Evolutionary conservation across 192 early-diverging fungal genomes (phyloP).

Genomic region (Obelidium mucronatum): DNA sequence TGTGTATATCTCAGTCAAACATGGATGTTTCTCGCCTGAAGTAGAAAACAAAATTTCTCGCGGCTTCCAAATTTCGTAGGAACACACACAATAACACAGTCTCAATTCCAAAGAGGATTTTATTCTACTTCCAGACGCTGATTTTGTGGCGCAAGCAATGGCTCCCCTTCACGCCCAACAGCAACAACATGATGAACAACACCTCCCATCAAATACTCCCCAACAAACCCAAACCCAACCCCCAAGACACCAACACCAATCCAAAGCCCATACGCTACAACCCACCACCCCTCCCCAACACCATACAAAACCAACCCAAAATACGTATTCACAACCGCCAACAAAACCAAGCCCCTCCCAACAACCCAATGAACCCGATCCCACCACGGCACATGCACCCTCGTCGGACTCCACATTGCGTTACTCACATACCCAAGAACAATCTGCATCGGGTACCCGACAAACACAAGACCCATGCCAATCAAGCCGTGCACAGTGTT

Average conservation of each 20-base stretch:
- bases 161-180: no score
- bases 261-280: conserved; percentile 9
- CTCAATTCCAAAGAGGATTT: no score
- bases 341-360: conserved; percentile 11
- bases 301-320: not conserved
- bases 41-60: no score
- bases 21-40: no score
- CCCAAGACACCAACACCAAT: conserved; percentile 4
- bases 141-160: no score
- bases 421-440: conserved; percentile 42
- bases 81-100: no score
- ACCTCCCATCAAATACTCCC: not conserved
- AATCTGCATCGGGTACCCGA: conserved; percentile 29
- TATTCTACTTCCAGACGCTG: no score
- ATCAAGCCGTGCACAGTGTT: conserved; percentile 25
- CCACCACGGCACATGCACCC: conserved; percentile 34
- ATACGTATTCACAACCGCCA: not conserved
- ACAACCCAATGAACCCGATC: conserved; percentile 47
- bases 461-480: conserved; percentile 8
- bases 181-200: conserved; percentile 48
- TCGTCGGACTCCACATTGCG: conserved; percentile 24
- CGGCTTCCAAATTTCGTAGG: no score
- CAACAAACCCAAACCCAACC: conserved; percentile 5
- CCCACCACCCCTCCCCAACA: not conserved
- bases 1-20: no score